Conservation (phyloP, 805 yeast genomes). For the Yamadazyma nakazawae region DNA sequence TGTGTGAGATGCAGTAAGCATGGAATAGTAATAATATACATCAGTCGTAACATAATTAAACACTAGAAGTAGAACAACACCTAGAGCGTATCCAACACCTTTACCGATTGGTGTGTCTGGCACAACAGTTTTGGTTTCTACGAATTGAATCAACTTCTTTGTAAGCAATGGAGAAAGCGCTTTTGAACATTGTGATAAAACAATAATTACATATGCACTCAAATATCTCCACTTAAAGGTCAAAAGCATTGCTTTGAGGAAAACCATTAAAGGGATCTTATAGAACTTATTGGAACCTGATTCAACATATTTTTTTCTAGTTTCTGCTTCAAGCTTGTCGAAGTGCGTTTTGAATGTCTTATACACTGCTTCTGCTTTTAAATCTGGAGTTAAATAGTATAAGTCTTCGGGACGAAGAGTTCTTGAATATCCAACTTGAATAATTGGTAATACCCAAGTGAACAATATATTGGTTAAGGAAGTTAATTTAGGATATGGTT, state of each 20-base stretch:
- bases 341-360: slow-evolving; percentile 5
- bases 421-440: slow-evolving; percentile 62
- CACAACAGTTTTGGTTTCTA: slow-evolving; percentile 24
- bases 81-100: slow-evolving; percentile 41
- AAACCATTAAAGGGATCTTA: slow-evolving; percentile 16
- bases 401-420: slow-evolving; percentile 59
- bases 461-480: slow-evolving; percentile 36
- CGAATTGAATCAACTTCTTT: slow-evolving; percentile 33
- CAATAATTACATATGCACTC: neutral
- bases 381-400: slow-evolving; percentile 26
- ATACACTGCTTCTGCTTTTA: slow-evolving; percentile 23
- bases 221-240: slow-evolving; percentile 4
- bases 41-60: slow-evolving; percentile 33
- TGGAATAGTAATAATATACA: slow-evolving; percentile 57
- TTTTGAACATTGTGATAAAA: slow-evolving; percentile 21
- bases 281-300: slow-evolving; percentile 21
- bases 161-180: slow-evolving; percentile 32
- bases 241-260: neutral
- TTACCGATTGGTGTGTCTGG: slow-evolving; percentile 18
- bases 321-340: neutral
- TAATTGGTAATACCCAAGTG: slow-evolving; percentile 60
- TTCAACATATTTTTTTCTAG: neutral
- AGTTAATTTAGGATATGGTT: slow-evolving; percentile 30
- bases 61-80: slow-evolving; percentile 27
- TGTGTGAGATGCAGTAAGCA: slow-evolving; percentile 63